These are phyloP conservation scores for Lactarius psammicola DNA, from an alignment of 768 basidiomycete species.

Conservation along the genomic window DNA sequence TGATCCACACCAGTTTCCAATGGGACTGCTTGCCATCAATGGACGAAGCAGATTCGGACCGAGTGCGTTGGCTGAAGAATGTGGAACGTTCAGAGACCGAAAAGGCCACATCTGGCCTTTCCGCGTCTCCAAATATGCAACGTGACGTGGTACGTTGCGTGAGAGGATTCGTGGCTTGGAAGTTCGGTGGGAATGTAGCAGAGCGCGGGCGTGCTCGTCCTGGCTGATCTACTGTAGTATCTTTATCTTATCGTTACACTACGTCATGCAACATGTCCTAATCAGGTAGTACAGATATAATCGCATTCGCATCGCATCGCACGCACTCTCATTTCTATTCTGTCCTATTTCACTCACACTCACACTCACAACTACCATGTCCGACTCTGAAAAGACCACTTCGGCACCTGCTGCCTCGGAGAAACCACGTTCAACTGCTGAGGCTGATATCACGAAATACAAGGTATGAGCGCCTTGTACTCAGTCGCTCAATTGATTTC, in stretches of 20 bases:
- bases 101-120: neutral
- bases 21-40: constrained; percentile 51
- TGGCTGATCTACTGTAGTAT: constrained; percentile 1
- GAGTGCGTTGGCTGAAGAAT: constrained; percentile 50
- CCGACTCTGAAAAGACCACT: constrained; percentile 53
- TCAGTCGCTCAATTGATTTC: constrained; percentile 11
- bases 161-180: constrained; percentile 29
- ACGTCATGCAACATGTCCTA: constrained; percentile 4
- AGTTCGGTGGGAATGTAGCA: constrained; percentile 4
- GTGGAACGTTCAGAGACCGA: constrained; percentile 4
- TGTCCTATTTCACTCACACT: constrained; percentile 5
- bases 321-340: constrained; percentile 5
- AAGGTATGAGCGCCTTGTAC: constrained; percentile 49
- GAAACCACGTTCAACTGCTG: constrained; percentile 54
- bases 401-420: constrained; percentile 19
- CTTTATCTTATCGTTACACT: neutral
- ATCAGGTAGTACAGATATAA: constrained; percentile 12
- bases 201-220: neutral
- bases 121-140: neutral
- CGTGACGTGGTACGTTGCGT: constrained; percentile 25
- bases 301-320: neutral
- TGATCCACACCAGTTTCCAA: constrained; percentile 44
- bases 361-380: constrained; percentile 49
- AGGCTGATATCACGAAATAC: constrained; percentile 83
- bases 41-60: constrained; percentile 41